These are phyloP conservation scores for Dicorynia guianensis DNA, from an alignment of 306 rosid genomes.

Conservation along the genomic window DNA sequence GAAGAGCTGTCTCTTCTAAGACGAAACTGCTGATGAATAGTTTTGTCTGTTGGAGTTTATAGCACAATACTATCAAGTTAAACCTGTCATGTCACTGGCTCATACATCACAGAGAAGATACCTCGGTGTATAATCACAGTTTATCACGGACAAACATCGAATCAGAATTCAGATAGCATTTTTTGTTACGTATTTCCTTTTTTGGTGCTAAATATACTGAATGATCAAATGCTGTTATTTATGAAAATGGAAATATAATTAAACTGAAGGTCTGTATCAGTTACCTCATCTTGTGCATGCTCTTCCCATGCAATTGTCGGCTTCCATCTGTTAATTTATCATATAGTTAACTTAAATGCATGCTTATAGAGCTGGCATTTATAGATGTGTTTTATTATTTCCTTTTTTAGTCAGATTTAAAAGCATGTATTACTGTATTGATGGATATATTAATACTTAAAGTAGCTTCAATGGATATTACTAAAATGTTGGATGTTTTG, in stretches of 20 bases:
- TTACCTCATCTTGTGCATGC: conserved; percentile 29
- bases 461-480: background rate
- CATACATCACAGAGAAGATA: conserved; percentile 18
- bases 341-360: background rate
- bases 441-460: background rate
- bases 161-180: conserved; percentile 36
- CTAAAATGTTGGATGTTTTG: background rate
- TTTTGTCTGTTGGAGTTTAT: conserved; percentile 4
- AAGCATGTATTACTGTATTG: background rate
- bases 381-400: too few relatives aligned
- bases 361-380: background rate
- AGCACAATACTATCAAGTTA: conserved; percentile 23
- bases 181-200: background rate
- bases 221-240: background rate
- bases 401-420: background rate
- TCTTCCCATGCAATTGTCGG: background rate
- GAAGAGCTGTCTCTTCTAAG: conserved; percentile 22
- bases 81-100: conserved; percentile 18
- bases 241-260: background rate
- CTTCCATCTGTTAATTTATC: background rate
- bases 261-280: background rate
- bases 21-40: conserved; percentile 34
- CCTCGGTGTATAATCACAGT: conserved; percentile 24
- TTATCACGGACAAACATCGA: conserved; percentile 44
- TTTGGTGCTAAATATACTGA: background rate